A percentile compares a stretch with the other conserved stretches of the same genome.
Conservation (phyloP, 257 asterid species). For the Nicotiana otophora region DNA sequence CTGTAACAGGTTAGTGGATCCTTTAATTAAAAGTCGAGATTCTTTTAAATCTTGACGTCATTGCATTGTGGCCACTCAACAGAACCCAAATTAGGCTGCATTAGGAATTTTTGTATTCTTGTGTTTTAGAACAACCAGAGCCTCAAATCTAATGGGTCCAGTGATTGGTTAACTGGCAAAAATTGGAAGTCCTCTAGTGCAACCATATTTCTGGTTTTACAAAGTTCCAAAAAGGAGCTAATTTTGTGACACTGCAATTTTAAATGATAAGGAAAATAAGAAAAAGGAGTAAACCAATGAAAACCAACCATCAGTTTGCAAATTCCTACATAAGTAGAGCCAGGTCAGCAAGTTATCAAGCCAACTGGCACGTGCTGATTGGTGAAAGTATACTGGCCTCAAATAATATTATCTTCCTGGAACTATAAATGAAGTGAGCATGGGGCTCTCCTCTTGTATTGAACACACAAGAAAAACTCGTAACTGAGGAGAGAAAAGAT, state of each 20-base stretch:
- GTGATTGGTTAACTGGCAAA: background rate
- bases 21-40: background rate
- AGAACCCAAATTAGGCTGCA: background rate
- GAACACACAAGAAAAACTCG: background rate
- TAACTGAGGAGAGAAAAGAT: slow-evolving; percentile 14
- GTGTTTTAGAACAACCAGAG: background rate
- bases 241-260: background rate
- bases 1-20: background rate
- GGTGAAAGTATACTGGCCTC: slow-evolving; percentile 35
- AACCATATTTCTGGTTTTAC: slow-evolving; percentile 21
- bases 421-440: slow-evolving; percentile 23
- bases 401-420: slow-evolving; percentile 29
- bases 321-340: background rate
- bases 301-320: slow-evolving; percentile 1
- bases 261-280: slow-evolving; percentile 1
- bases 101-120: background rate
- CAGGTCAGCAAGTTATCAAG: slow-evolving; percentile 34
- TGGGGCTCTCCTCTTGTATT: slow-evolving; percentile 1
- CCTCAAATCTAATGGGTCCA: slow-evolving; percentile 22
- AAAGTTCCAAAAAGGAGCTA: background rate
- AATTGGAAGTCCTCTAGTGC: background rate
- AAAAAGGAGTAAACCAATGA: background rate
- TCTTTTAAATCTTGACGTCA: background rate
- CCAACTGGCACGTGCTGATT: slow-evolving; percentile 31
- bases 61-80: background rate